Conservation (phyloP, 352 stramenopile species). For the Pythium rhizo-oryzae region DNA sequence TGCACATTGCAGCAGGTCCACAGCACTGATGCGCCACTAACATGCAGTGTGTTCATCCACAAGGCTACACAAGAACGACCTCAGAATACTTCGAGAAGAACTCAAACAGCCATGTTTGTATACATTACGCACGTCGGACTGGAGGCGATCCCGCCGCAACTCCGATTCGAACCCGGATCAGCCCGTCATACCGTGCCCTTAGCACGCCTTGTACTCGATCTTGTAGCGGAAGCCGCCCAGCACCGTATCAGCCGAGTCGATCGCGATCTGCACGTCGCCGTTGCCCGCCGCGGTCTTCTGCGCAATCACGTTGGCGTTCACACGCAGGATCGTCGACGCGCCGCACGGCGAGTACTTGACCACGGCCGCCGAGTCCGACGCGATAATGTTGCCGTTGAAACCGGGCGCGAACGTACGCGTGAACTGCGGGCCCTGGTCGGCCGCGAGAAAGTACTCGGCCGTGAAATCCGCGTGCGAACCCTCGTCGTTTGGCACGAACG, state of each 20-base stretch:
- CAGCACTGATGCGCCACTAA: too few species aligned
- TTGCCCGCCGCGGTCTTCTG: conserved; percentile 30
- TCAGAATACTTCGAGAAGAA: too few species aligned
- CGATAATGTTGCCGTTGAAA: not conserved
- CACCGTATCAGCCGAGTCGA: conserved; percentile 52
- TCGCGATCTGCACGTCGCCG: conserved; percentile 45
- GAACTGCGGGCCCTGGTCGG: conserved; percentile 34
- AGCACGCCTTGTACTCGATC: conserved; percentile 32
- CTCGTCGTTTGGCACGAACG: conserved; percentile 34
- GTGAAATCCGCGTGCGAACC: conserved; percentile 43
- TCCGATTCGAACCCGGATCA: too few species aligned
- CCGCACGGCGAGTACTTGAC: conserved; percentile 52
- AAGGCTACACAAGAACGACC: too few species aligned
- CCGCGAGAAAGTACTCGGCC: conserved; percentile 58
- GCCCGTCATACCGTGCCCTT: too few species aligned
- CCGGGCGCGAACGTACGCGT: conserved; percentile 10
- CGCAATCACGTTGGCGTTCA: conserved; percentile 49
- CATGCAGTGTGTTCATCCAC: too few species aligned
- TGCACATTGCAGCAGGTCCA: too few species aligned
- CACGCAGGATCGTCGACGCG: conserved; percentile 48
- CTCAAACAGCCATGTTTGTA: too few species aligned
- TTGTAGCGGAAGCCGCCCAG: conserved; percentile 48
- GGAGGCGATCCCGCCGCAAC: too few species aligned
- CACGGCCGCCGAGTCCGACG: conserved; percentile 40
- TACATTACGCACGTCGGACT: too few species aligned